Base-by-base conservation (phyloP, 2,329 filamentous ascomycete genomes). In the Arthrobotrys pseudoclavata region DNA sequence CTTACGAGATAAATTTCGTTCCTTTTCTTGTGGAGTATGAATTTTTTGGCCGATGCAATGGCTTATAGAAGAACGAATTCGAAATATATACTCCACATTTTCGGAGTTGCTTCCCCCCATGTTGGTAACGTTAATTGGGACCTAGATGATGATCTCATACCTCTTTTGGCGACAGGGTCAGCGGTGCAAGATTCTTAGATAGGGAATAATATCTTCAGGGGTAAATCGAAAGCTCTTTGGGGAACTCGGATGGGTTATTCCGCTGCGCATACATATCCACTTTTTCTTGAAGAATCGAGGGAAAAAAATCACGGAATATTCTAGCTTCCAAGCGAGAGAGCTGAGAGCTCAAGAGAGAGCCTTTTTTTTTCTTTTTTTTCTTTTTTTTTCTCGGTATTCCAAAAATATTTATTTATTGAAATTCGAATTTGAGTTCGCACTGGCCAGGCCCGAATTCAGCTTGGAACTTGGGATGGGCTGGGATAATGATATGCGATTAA, bases 91-190 rank as follows among this genome's bases (percentile, higher is more conserved):
- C 60, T 66, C 53, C 66, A 69, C 66, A 57, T 10, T n/a, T 37
- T 47, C 47, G 45, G 34, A 64, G 34, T 71, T 64, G 57, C 20
- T n/a, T 55, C 34, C 57, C 31, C 31, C 57, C 57, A 13, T 48
- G 48, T 48, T 24, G 22, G 55, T 60, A 60, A 60, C 55, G 55
- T 29, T 47, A 64, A 71, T 50, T 45, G 68, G 55, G 37, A 31
- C 26, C 66, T 34, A 42, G 55, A 60, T 31, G 69, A 72, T 60
- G 69, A 72, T 72, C 69, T 72, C 69, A 72, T 72, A 50, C 55
- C 69, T 47, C 48, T 66, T 64, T 40, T 12, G 50, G 64, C 26
- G 13, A 13, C 60, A n/a, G 26, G 3, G 31, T 18, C 45, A 50
- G 37, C 47, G 48, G 57, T 48, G 52, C 37, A 69, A 40, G 37